A percentile compares a stretch with the other conserved stretches of the same genome.
phyloP scores from a whole-genome alignment of 2,329 filamentous ascomycete species.

The Colletotrichum endophyticum region DNA sequence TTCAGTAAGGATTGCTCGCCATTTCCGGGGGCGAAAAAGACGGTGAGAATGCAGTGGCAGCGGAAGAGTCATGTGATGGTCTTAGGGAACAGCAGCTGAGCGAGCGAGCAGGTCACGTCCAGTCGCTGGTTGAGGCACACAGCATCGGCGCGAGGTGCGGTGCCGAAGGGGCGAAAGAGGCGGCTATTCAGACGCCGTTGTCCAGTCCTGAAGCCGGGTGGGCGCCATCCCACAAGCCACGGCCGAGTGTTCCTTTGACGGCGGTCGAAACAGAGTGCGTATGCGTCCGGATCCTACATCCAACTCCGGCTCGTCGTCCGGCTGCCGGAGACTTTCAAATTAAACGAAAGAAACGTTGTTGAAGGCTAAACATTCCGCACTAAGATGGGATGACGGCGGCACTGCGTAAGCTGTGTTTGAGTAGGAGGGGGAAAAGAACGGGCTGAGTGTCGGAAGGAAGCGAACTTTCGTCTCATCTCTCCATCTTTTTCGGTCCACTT shows the following conservation, averaged over 20 bases:
- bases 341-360: neutral
- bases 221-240: neutral
- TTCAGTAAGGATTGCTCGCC: slow-evolving; percentile 4
- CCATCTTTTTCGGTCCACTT: neutral
- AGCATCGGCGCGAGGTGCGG: neutral
- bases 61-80: neutral
- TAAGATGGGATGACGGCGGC: neutral
- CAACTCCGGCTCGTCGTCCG: neutral
- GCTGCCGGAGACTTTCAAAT: neutral
- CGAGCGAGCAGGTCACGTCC: neutral
- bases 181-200: slow-evolving; percentile 11
- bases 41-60: neutral
- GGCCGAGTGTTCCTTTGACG: neutral
- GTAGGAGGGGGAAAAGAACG: neutral
- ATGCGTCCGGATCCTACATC: neutral
- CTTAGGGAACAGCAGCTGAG: neutral
- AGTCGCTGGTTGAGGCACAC: neutral
- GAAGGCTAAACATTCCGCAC: neutral
- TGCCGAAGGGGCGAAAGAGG: neutral
- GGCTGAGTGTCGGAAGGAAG: slow-evolving; percentile 12
- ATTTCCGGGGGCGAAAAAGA: slow-evolving; percentile 4
- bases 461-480: slow-evolving; percentile 1
- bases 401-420: slow-evolving; percentile 2
- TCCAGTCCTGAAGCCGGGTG: neutral
- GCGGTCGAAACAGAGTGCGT: neutral